Conservation (phyloP, 2,329 filamentous ascomycete species). For the Clonostachys sp. region DNA sequence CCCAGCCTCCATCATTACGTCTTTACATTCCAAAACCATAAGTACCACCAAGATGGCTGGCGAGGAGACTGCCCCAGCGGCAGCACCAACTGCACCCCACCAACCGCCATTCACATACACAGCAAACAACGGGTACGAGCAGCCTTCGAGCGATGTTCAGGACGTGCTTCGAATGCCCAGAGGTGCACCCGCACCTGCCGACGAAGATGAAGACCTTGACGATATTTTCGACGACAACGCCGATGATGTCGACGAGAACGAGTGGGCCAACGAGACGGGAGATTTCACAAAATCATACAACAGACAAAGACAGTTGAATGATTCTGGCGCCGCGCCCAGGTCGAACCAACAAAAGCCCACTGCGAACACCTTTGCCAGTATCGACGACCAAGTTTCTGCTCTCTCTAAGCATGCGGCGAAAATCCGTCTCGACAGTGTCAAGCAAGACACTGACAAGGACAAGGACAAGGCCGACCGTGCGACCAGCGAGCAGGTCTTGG, state of each 20-base stretch:
- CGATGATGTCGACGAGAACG: constrained; percentile 54
- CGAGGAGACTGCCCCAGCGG: constrained; percentile 7
- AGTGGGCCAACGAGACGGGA: constrained; percentile 51
- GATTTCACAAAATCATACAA: constrained; percentile 88
- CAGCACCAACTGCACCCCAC: constrained; percentile 34
- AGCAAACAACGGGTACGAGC: constrained; percentile 36
- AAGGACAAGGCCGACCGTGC: constrained; percentile 92
- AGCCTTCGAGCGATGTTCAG: constrained; percentile 23
- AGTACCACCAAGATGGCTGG: constrained; percentile 9
- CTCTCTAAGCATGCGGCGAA: constrained; percentile 81
- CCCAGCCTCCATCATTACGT: not conserved
- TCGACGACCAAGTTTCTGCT: constrained; percentile 86
- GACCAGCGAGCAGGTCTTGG: constrained; percentile 90
- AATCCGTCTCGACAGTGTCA: constrained; percentile 70
- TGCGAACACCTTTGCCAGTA: constrained; percentile 71
- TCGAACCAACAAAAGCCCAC: constrained; percentile 75
- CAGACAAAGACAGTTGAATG: constrained; percentile 66
- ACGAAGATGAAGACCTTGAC: constrained; percentile 31
- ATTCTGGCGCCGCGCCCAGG: constrained; percentile 46
- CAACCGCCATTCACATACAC: constrained; percentile 38
- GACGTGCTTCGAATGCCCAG: constrained; percentile 20
- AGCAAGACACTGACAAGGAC: constrained; percentile 43
- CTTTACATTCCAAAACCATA: not conserved
- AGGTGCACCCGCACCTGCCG: constrained; percentile 13
- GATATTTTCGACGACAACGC: constrained; percentile 46